Evolutionary conservation across 306 rosid species (phyloP).

Genomic region (Prunus mira): DNA sequence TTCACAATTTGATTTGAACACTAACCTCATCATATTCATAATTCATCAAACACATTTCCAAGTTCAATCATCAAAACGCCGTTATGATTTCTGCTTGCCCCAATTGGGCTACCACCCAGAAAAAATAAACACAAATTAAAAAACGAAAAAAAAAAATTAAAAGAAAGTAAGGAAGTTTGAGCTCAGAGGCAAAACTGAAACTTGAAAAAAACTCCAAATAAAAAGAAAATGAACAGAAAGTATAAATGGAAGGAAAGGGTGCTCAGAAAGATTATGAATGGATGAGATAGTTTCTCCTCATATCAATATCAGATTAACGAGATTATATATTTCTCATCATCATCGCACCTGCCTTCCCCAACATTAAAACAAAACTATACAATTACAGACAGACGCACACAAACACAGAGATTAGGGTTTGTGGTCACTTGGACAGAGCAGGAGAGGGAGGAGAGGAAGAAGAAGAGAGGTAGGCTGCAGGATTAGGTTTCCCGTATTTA

Average conservation of each 20-base stretch:
- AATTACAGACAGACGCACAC: neutral
- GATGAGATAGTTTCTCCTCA: constrained; percentile 37
- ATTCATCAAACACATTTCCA: no score
- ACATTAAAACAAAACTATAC: neutral
- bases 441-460: neutral
- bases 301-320: constrained; percentile 42
- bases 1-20: no score
- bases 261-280: constrained; percentile 47
- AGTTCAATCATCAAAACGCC: no score
- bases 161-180: neutral
- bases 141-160: neutral
- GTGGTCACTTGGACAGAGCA: no score
- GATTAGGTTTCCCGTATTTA: neutral
- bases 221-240: neutral
- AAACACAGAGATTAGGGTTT: neutral
- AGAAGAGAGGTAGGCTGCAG: neutral
- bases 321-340: constrained; percentile 39
- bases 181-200: neutral
- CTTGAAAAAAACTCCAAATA: neutral
- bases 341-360: constrained; percentile 25
- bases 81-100: no score
- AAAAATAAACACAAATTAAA: neutral
- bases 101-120: neutral
- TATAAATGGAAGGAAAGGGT: neutral
- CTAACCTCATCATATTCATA: no score